A percentile compares a stretch with the other conserved stretches of the same genome.
Conservation (phyloP, 768 basidiomycete species). For the Trametopsis cervina region DNA sequence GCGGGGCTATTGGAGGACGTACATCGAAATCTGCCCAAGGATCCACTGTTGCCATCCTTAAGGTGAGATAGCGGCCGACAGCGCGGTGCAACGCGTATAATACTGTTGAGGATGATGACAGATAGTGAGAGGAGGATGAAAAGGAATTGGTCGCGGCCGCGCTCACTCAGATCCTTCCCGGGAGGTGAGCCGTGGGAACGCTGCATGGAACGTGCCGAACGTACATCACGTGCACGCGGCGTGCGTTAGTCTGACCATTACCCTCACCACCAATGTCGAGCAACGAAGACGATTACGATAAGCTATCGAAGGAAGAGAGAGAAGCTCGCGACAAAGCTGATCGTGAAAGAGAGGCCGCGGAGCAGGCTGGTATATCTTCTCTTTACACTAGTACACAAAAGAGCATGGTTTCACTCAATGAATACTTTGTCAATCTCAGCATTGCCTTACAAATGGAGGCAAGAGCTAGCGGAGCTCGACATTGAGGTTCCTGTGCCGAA, state of each 20-base stretch:
- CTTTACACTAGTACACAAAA: slow-evolving; percentile 16
- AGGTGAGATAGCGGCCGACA: neutral
- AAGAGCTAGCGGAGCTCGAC: slow-evolving; percentile 84
- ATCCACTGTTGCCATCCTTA: slow-evolving; percentile 52
- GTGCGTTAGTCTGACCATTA: slow-evolving; percentile 7
- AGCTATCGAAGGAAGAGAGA: slow-evolving; percentile 68
- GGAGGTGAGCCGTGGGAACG: slow-evolving; percentile 10
- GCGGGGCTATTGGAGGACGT: slow-evolving; percentile 19
- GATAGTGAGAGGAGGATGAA: neutral
- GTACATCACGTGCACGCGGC: slow-evolving; percentile 22
- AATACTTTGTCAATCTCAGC: slow-evolving; percentile 39
- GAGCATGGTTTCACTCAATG: slow-evolving; percentile 5
- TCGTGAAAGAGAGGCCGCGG: slow-evolving; percentile 59
- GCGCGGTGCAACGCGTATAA: neutral
- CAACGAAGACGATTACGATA: slow-evolving; percentile 59
- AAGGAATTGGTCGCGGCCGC: slow-evolving; percentile 2
- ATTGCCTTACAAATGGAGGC: slow-evolving; percentile 88
- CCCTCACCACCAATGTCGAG: slow-evolving; percentile 24
- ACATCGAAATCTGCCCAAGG: slow-evolving; percentile 75
- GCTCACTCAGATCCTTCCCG: slow-evolving; percentile 5
- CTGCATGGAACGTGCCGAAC: neutral
- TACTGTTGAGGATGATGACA: neutral
- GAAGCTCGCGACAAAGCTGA: slow-evolving; percentile 65
- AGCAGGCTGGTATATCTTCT: slow-evolving; percentile 71
- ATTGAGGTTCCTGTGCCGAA: slow-evolving; percentile 77